Evolutionary conservation across 495 filamentous ascomycete genomes (phyloP), one percentile per base, ranked within the genome.

Genomic region (Xylaria scruposa): DNA sequence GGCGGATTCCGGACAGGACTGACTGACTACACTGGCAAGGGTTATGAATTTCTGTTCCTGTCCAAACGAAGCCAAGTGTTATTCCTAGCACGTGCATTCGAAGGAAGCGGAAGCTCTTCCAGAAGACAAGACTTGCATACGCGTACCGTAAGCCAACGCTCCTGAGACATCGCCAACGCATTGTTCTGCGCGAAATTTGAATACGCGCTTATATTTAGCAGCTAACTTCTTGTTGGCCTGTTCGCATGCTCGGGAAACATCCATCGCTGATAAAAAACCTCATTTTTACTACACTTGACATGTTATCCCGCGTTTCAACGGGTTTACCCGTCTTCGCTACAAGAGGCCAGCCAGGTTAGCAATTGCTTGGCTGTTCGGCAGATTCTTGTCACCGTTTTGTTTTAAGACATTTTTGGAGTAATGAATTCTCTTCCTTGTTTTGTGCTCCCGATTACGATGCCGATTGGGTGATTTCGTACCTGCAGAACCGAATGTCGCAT

Each of bases 21-120:
- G n/a, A n/a, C n/a, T n/a, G n/a, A n/a, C 21, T 0, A 7, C 29
- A 31, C 29, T 31, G 36, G 31, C 53, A 13, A 56, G 31, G 29
- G 10, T 21, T 4, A 10, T 10, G 17, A 13, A 17, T 38, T 38
- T 3, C 58, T 21, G 58, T 21, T 7, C 58, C 9, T 13, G 58
- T 60, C 58, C 38, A 60, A 60, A 29, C 33, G 12, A 60, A 33
- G 58, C 36, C 53, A 17, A 56, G 24, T 19, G 24, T 31, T 9
- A 13, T 0, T 4, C 24, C 12, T 15, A 13, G 53, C 9, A 31
- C 53, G 17, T 38, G 58, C 58, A 60, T n/a, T 21, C 10, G 60
- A 44, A 63, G 60, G 60, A 63, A 42, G 60, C 60, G 60, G 36
- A 63, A 63, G 26, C 8, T 19, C 59, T 61, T 61, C 59, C 36